These are phyloP conservation scores for Myxozyma vanderwaltii DNA, from an alignment of 805 yeast genomes.

Conservation along the genomic window DNA sequence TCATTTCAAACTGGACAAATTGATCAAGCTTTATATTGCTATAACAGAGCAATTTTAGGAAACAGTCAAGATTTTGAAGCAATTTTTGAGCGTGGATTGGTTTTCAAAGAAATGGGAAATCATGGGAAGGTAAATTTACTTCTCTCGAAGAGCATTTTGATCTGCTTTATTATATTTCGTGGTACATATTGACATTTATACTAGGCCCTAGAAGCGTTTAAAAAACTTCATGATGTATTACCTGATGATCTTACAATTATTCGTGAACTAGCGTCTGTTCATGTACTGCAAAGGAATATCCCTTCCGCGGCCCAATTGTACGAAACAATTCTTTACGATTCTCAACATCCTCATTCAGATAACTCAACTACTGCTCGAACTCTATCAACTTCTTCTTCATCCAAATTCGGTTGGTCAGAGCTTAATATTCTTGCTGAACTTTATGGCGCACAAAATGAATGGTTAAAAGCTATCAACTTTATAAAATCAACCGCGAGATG, in stretches of 20 bases:
- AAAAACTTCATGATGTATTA: slow-evolving; percentile 54
- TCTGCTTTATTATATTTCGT: background rate
- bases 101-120: slow-evolving; percentile 67
- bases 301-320: slow-evolving; percentile 38
- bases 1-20: slow-evolving; percentile 51
- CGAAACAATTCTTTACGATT: slow-evolving; percentile 34
- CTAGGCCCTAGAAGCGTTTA: slow-evolving; percentile 68
- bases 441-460: slow-evolving; percentile 67
- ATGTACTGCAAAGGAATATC: slow-evolving; percentile 39
- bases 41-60: slow-evolving; percentile 61
- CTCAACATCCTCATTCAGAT: slow-evolving; percentile 18
- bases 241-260: slow-evolving; percentile 64
- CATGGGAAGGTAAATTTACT: slow-evolving; percentile 52
- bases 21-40: slow-evolving; percentile 79
- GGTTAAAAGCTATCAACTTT: slow-evolving; percentile 61
- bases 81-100: slow-evolving; percentile 63
- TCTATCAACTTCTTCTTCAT: slow-evolving; percentile 42
- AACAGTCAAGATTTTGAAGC: slow-evolving; percentile 55
- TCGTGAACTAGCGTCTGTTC: slow-evolving; percentile 57
- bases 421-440: slow-evolving; percentile 81
- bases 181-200: background rate
- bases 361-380: slow-evolving; percentile 46
- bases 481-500: slow-evolving; percentile 77
- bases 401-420: slow-evolving; percentile 80
- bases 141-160: no score